These are phyloP conservation scores for Mycogone perniciosa DNA, from an alignment of 2,329 filamentous ascomycete species.

Conservation along the genomic window DNA sequence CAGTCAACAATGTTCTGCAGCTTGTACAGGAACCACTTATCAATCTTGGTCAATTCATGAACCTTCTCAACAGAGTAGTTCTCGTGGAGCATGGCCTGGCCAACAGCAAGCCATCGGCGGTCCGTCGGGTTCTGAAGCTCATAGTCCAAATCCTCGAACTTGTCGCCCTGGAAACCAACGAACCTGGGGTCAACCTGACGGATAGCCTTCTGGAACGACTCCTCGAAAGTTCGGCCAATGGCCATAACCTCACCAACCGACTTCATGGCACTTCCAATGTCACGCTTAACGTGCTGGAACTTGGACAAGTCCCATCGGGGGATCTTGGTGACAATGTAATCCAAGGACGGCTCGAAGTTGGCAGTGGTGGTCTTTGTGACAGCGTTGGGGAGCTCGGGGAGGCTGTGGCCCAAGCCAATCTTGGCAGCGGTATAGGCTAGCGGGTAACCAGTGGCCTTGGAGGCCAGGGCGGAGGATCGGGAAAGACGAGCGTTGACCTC, in stretches of 20 bases:
- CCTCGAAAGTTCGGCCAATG: slow-evolving; percentile 95
- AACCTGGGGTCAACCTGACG: slow-evolving; percentile 92
- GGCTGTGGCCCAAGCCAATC: slow-evolving; percentile 90
- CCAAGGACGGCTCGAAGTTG: slow-evolving; percentile 95
- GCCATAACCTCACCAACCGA: slow-evolving; percentile 99
- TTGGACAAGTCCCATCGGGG: slow-evolving; percentile 97
- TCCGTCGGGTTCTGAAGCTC: slow-evolving; percentile 90
- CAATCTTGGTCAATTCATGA: slow-evolving; percentile 94
- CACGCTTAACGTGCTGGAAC: slow-evolving; percentile 97
- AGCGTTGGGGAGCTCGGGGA: slow-evolving; percentile 93
- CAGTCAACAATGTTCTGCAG: slow-evolving; percentile 94
- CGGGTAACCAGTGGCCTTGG: slow-evolving; percentile 96
- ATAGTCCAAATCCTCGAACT: slow-evolving; percentile 88
- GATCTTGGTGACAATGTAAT: slow-evolving; percentile 98
- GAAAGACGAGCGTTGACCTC: slow-evolving; percentile 98
- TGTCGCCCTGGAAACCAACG: slow-evolving; percentile 88
- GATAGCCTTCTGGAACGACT: slow-evolving; percentile 98
- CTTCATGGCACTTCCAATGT: slow-evolving; percentile 98
- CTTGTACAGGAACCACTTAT: slow-evolving; percentile 99
- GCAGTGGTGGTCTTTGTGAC: slow-evolving; percentile 98
- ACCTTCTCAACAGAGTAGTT: slow-evolving; percentile 88
- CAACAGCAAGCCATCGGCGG: slow-evolving; percentile 93
- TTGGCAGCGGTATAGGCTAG: slow-evolving; percentile 96
- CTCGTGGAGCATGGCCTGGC: slow-evolving; percentile 96
- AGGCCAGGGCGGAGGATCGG: slow-evolving; percentile 91